Evolutionary conservation across 345 rosid species (phyloP).

Genomic region (thale cress (Arabidopsis thaliana)): DNA sequence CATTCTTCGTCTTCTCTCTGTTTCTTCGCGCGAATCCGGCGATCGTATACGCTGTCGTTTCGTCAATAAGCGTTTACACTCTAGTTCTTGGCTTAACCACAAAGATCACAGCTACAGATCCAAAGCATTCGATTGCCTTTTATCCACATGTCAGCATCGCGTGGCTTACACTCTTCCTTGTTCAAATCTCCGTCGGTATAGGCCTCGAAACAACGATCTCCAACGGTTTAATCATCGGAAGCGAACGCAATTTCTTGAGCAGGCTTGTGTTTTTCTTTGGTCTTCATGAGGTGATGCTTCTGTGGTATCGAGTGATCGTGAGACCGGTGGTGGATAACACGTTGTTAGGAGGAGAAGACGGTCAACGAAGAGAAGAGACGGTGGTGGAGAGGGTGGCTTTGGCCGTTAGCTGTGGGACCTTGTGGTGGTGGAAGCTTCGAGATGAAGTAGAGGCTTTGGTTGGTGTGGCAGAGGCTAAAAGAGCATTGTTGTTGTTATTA

Average conservation of each 20-base stretch:
- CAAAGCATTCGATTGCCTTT: slow-evolving; percentile 36
- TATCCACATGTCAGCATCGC: slow-evolving; percentile 52
- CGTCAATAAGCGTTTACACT: slow-evolving; percentile 54
- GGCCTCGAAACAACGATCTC: slow-evolving; percentile 59
- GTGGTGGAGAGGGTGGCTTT: slow-evolving; percentile 53
- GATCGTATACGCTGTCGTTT: slow-evolving; percentile 53
- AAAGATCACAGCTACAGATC: slow-evolving; percentile 41
- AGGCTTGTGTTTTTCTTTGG: slow-evolving; percentile 72
- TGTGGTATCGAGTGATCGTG: slow-evolving; percentile 65
- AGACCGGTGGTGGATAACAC: slow-evolving; percentile 75
- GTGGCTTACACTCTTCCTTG: slow-evolving; percentile 63
- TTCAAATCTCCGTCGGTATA: slow-evolving; percentile 63
- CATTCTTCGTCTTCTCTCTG: slow-evolving; percentile 38
- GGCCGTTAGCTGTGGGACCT: slow-evolving; percentile 57
- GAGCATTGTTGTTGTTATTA: slow-evolving; percentile 42
- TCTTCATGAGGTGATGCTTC: slow-evolving; percentile 66
- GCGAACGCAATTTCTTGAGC: slow-evolving; percentile 50
- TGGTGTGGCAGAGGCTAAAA: slow-evolving; percentile 56
- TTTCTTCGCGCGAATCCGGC: slow-evolving; percentile 48
- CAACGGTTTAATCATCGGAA: slow-evolving; percentile 48
- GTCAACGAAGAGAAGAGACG: slow-evolving; percentile 48
- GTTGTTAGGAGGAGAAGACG: slow-evolving; percentile 42
- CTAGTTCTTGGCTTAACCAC: slow-evolving; percentile 66
- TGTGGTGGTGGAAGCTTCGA: slow-evolving; percentile 90
- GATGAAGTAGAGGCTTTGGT: slow-evolving; percentile 75